Percentiles rank a stretch among this genome's conserved stretches.
These are phyloP conservation scores for Flagelloscypha sp. DNA, from an alignment of 768 basidiomycete species.

Conservation along the genomic window DNA sequence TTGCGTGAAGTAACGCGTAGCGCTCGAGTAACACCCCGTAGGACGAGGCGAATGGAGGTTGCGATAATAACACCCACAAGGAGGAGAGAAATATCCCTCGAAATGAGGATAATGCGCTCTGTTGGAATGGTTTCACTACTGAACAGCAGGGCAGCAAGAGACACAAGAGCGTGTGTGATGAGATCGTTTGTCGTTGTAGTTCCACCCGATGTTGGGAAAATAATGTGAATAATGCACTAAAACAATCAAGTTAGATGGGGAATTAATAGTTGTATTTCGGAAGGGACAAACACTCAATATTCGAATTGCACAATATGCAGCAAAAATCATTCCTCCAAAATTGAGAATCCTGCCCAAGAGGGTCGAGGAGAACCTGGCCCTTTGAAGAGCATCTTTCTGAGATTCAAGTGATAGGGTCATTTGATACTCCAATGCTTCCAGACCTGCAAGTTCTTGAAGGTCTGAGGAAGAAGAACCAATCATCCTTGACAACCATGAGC, in stretches of 20 bases:
- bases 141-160: conserved; percentile 31
- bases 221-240: conserved; percentile 46
- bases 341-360: conserved; percentile 44
- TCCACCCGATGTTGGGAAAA: conserved; percentile 25
- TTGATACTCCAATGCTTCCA: conserved; percentile 60
- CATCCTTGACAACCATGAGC: not conserved
- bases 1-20: conserved; percentile 61
- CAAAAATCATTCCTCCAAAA: conserved; percentile 45
- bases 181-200: too few species aligned
- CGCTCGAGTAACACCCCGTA: conserved; percentile 58
- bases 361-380: conserved; percentile 43
- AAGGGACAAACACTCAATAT: conserved; percentile 45
- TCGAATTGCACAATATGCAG: conserved; percentile 58
- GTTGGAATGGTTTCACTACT: conserved; percentile 18
- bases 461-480: conserved; percentile 19
- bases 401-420: conserved; percentile 51
- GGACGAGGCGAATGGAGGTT: conserved; percentile 60
- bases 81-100: conserved; percentile 51
- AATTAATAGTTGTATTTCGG: not conserved
- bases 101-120: conserved; percentile 32
- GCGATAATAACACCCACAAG: conserved; percentile 74
- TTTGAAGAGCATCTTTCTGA: conserved; percentile 40
- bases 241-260: too few species aligned
- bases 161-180: conserved; percentile 34
- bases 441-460: conserved; percentile 51